Conservation (phyloP, 1,284 basidiomycete genomes). For the Garcileccinum viscosum region DNA sequence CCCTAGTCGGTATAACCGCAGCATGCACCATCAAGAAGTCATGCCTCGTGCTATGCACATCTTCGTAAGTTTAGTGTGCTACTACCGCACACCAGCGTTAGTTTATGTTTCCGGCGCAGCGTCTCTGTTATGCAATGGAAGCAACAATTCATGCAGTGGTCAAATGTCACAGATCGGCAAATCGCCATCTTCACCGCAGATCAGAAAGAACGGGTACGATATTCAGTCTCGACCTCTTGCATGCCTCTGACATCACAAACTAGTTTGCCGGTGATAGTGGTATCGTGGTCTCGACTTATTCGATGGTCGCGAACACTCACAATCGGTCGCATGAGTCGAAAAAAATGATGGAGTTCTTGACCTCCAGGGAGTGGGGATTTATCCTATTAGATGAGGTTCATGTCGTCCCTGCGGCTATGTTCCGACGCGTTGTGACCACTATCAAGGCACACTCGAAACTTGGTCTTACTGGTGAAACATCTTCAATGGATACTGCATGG, state of each 20-base stretch:
- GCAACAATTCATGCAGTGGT: conserved; percentile 96
- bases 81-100: background rate
- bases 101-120: conserved; percentile 47
- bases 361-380: conserved; percentile 94
- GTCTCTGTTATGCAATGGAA: conserved; percentile 99
- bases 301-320: conserved; percentile 97
- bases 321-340: conserved; percentile 96
- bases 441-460: conserved; percentile 98
- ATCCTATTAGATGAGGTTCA: conserved; percentile 96
- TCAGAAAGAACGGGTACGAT: conserved; percentile 89
- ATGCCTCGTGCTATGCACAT: conserved; percentile 96
- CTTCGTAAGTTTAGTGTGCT: conserved; percentile 70
- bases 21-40: conserved; percentile 99
- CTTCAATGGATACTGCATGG: background rate
- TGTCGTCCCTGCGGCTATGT: conserved; percentile 97
- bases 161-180: conserved; percentile 93
- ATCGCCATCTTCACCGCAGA: conserved; percentile 96
- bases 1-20: conserved; percentile 97
- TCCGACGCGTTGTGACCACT: conserved; percentile 92
- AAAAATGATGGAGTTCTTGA: conserved; percentile 99
- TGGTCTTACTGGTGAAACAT: conserved; percentile 80
- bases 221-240: background rate
- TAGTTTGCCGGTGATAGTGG: conserved; percentile 94
- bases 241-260: conserved; percentile 4
- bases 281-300: conserved; percentile 97